phyloP scores from a whole-genome alignment of 2,329 filamentous ascomycete genomes.

The Metarhizium album region DNA sequence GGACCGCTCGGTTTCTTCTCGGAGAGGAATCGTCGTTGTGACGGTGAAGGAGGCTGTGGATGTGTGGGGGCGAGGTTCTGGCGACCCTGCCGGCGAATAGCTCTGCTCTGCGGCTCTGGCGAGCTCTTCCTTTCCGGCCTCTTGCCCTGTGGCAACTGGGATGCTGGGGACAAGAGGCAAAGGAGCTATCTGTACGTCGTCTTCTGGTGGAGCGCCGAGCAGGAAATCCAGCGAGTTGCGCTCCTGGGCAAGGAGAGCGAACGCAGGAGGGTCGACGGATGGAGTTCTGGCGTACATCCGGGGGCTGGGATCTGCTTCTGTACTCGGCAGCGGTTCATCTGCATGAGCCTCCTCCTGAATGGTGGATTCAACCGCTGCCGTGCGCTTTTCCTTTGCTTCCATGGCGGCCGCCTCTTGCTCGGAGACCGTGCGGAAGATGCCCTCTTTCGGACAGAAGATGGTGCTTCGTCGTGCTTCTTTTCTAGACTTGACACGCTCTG shows the following conservation, averaged over 20 bases:
- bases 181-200: conserved; percentile 23
- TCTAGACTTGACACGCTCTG: conserved; percentile 17
- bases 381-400: conserved; percentile 21
- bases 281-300: conserved; percentile 46
- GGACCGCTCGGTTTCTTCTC: conserved; percentile 29
- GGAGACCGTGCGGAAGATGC: conserved; percentile 51
- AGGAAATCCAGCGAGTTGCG: conserved; percentile 51
- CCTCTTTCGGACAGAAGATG: conserved; percentile 51
- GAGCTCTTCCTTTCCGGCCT: not conserved
- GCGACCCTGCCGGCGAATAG: conserved; percentile 12
- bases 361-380: not conserved
- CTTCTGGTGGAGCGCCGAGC: conserved; percentile 45
- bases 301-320: conserved; percentile 22
- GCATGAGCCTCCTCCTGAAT: conserved; percentile 8
- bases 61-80: conserved; percentile 31
- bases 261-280: conserved; percentile 51
- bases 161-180: conserved; percentile 30
- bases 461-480: conserved; percentile 37
- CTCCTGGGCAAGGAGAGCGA: conserved; percentile 40
- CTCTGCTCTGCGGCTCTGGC: conserved; percentile 6
- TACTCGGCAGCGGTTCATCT: conserved; percentile 9
- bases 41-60: conserved; percentile 35
- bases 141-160: conserved; percentile 15
- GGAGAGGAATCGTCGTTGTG: conserved; percentile 41
- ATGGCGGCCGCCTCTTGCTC: conserved; percentile 39